Base-by-base conservation (phyloP, 305 asterid species). In the Solanum chacoense region DNA sequence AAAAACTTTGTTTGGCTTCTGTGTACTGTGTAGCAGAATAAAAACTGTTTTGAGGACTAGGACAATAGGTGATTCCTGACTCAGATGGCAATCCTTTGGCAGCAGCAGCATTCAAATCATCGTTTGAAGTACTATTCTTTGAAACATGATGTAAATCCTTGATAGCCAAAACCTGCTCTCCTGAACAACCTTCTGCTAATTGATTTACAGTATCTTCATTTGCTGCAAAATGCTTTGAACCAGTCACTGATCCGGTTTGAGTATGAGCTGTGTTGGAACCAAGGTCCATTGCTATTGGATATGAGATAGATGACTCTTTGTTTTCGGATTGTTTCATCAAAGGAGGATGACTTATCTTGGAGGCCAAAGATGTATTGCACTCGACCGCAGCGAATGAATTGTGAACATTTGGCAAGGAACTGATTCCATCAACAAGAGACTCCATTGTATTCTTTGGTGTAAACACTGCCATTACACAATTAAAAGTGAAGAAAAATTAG, bases 1-100 rank as follows among this genome's bases (percentile, higher is more conserved):
- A 95, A 93, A 96, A 98, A 92, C 99, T 98, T 86, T 96, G 95
- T 86, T 95, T 95, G 59, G 98, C 98, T 92, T 98, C 99, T 4
- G 94, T 90, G 89, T 91, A 98, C 55, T 90, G 97, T n/a, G 97
- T 91, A 35, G 95, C 93, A 2, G 99, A 95, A 94, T 94, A 95
- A 73, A 95, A 95, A 91, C 98, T 96, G 84, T 94, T 94, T 84
- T 92, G 98, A 36, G 99, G 99, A 92, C 99, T 97, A 9, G 98
- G 93, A 88, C 97, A 97, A 88, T 88, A 91, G 38, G 90, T 87
- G 1, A 40, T 89, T 87, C 93, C 95, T 20, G 92, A 78, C 89
- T 94, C 95, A 71, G 94, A 89, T 14, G 89, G 93, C 38, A 92
- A 87, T 88, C 87, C 96, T 85, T 92, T 91, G 81, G 89, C 90